Evolutionary conservation across 192 early-diverging fungal species (phyloP).

Genomic region (Kickxella alabastrina): DNA sequence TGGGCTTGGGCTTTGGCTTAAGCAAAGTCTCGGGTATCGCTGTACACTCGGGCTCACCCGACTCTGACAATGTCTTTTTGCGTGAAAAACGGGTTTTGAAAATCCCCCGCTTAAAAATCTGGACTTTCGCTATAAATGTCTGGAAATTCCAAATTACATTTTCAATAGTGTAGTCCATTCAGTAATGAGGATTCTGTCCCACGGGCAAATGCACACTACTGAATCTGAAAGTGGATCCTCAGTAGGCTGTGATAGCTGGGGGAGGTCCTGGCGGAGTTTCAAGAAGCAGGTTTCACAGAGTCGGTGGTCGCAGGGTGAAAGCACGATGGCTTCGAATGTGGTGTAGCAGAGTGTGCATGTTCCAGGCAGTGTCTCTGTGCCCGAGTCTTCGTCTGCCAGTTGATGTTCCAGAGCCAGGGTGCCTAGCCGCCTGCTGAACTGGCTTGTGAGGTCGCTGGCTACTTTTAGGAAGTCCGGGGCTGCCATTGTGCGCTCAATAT

Average conservation of each 20-base stretch:
- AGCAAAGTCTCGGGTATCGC: no score
- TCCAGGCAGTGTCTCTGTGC: conserved; percentile 21
- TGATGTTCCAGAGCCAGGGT: background rate
- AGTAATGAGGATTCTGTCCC: conserved; percentile 26
- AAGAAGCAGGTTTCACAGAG: conserved; percentile 36
- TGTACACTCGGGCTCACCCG: no score
- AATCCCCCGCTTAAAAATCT: no score
- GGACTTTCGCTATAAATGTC: no score
- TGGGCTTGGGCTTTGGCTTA: no score
- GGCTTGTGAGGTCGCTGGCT: background rate
- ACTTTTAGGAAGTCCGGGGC: background rate
- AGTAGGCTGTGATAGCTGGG: background rate
- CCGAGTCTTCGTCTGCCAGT: conserved; percentile 11
- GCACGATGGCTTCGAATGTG: conserved; percentile 19
- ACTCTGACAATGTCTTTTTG: no score
- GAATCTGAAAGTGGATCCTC: background rate
- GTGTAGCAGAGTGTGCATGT: conserved; percentile 44
- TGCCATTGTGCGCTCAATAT: background rate
- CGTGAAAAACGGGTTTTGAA: no score
- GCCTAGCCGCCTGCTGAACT: background rate
- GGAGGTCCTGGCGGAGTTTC: conserved; percentile 13
- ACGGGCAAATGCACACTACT: conserved; percentile 33
- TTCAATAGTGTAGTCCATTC: background rate
- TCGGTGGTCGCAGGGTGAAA: conserved; percentile 32
- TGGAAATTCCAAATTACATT: no score